These are phyloP conservation scores for Russula olivacea DNA, from an alignment of 768 basidiomycete genomes.

Conservation along the genomic window DNA sequence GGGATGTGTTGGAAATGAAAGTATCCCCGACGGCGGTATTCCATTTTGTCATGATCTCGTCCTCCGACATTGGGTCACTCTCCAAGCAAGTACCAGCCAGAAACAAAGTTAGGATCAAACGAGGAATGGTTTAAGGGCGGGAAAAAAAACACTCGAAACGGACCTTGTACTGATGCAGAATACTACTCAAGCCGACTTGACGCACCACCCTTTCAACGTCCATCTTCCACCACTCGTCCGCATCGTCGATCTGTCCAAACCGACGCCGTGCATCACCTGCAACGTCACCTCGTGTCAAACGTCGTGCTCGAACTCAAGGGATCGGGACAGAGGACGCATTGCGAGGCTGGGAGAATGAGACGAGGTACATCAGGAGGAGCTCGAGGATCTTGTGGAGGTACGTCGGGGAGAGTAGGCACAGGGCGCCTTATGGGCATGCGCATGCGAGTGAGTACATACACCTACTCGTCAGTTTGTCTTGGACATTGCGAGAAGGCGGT, in stretches of 20 bases:
- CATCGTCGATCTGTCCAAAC: constrained; percentile 46
- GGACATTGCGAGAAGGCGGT: constrained; percentile 6
- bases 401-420: constrained; percentile 9
- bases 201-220: constrained; percentile 55
- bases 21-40: constrained; percentile 68
- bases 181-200: constrained; percentile 57
- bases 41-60: constrained; percentile 56
- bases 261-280: constrained; percentile 59
- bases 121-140: neutral
- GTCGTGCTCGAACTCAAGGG: constrained; percentile 72
- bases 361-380: constrained; percentile 65
- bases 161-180: constrained; percentile 60
- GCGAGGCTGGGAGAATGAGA: constrained; percentile 53
- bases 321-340: constrained; percentile 38
- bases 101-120: neutral
- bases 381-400: constrained; percentile 70
- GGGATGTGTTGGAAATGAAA: constrained; percentile 59
- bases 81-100: no score
- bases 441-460: neutral
- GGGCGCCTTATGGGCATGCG: constrained; percentile 36
- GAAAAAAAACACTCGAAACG: neutral
- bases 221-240: constrained; percentile 55
- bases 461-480: neutral
- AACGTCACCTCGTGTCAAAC: constrained; percentile 51
- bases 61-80: constrained; percentile 36